Percentiles rank a stretch among this genome's conserved stretches.
These are phyloP conservation scores for Ustilago sp. DNA, from an alignment of 1,284 basidiomycete species.

Conservation along the genomic window DNA sequence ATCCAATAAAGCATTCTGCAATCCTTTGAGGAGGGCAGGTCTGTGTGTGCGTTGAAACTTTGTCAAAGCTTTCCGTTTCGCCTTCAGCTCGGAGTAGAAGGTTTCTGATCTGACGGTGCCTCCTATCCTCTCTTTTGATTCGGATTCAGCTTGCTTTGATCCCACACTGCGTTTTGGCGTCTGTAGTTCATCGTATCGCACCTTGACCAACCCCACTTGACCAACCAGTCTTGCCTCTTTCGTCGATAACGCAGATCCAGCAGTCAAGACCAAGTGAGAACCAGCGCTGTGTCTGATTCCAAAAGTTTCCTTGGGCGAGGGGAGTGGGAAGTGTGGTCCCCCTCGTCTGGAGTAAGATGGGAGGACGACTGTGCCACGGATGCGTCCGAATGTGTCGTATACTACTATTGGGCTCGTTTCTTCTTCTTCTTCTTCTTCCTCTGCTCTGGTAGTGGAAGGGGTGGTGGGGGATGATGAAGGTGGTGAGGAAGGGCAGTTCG, in stretches of 20 bases:
- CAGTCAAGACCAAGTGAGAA: neutral
- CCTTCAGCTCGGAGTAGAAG: conserved; percentile 5
- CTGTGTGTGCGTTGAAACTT: neutral
- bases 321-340: conserved; percentile 25
- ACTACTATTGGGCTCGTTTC: conserved; percentile 14
- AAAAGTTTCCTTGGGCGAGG: conserved; percentile 19
- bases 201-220: neutral
- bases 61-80: neutral
- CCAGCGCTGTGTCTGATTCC: conserved; percentile 5
- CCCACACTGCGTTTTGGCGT: too few relatives aligned
- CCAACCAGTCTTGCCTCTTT: conserved; percentile 10
- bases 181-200: neutral
- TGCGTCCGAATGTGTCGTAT: conserved; percentile 39
- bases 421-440: conserved; percentile 2
- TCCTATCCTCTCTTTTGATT: too few relatives aligned
- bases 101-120: neutral
- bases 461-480: conserved; percentile 5
- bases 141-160: too few relatives aligned
- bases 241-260: neutral
- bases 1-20: conserved; percentile 27
- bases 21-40: neutral
- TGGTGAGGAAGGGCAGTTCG: neutral
- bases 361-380: conserved; percentile 12
- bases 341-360: conserved; percentile 18
- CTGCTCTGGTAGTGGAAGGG: neutral